Percentiles rank a stretch among this genome's conserved stretches.
These are phyloP conservation scores for Aureobasidium sp. DNA, from an alignment of 2,329 filamentous ascomycete species.

Conservation along the genomic window DNA sequence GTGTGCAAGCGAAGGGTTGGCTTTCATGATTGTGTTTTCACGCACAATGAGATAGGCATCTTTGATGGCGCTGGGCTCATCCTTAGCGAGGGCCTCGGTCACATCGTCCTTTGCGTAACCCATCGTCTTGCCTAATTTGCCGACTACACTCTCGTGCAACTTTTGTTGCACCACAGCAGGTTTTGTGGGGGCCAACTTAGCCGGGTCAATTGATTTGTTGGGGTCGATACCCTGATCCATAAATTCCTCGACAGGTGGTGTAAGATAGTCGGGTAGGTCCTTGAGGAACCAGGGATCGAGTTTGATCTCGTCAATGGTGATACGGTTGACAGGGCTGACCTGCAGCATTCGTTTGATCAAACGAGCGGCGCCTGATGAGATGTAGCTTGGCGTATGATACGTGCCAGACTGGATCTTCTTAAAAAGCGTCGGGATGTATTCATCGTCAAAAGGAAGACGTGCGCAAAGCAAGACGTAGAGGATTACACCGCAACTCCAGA, in stretches of 20 bases:
- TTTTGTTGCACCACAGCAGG: constrained; percentile 76
- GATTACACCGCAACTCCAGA: constrained; percentile 79
- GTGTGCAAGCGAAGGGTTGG: constrained; percentile 60
- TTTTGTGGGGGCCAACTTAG: constrained; percentile 71
- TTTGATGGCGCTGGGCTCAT: constrained; percentile 96
- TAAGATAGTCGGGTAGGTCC: constrained; percentile 78
- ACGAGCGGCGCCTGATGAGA: constrained; percentile 72
- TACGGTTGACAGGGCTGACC: constrained; percentile 88
- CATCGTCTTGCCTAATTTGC: constrained; percentile 97
- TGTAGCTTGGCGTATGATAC: constrained; percentile 86
- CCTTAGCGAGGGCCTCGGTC: constrained; percentile 81
- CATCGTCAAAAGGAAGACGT: constrained; percentile 87
- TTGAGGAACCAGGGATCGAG: constrained; percentile 90
- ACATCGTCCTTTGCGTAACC: constrained; percentile 93
- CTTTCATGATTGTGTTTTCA: constrained; percentile 96
- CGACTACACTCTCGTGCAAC: constrained; percentile 84
- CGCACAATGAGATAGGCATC: constrained; percentile 97
- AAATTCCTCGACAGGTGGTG: constrained; percentile 84
- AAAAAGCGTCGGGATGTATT: constrained; percentile 95
- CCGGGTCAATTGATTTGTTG: constrained; percentile 80
- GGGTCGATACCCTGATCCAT: constrained; percentile 90
- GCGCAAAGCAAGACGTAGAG: constrained; percentile 60
- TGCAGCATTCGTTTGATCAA: constrained; percentile 92
- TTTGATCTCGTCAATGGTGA: constrained; percentile 88
- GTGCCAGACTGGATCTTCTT: constrained; percentile 95